These are phyloP conservation scores for Circinella umbellata DNA, from an alignment of 371 early-diverging fungal genomes.

Conservation along the genomic window DNA sequence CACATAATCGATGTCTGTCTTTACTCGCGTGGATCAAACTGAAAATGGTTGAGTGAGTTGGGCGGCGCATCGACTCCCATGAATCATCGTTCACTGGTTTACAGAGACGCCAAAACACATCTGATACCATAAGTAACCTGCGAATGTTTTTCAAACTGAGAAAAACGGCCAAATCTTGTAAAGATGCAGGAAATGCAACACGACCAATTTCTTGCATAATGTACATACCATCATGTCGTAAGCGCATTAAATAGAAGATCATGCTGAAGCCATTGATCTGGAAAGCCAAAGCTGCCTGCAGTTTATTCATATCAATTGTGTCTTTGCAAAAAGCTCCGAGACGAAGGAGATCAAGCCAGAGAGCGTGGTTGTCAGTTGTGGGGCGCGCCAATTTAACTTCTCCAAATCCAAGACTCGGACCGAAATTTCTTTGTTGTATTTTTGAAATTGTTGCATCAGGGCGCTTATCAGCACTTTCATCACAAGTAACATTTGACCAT, in stretches of 20 bases:
- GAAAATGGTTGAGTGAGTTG: too few species aligned
- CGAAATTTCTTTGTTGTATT: conserved; percentile 16
- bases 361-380: conserved; percentile 10
- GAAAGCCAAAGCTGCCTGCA: conserved; percentile 18
- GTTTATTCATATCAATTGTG: conserved; percentile 12
- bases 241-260: conserved; percentile 12
- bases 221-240: conserved; percentile 27
- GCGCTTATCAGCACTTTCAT: conserved; percentile 12
- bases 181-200: conserved; percentile 23
- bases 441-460: conserved; percentile 19
- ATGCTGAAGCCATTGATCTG: conserved; percentile 12
- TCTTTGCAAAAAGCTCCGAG: conserved; percentile 19
- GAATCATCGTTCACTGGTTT: too few species aligned
- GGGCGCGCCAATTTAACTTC: conserved; percentile 18
- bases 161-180: not conserved
- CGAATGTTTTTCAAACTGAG: not conserved
- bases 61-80: too few species aligned
- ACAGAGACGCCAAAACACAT: too few species aligned
- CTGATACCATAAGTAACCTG: not conserved
- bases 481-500: not conserved
- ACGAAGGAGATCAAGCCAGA: conserved; percentile 23
- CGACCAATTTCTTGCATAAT: conserved; percentile 30
- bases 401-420: conserved; percentile 17
- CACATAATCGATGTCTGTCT: too few species aligned
- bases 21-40: too few species aligned